phyloP scores from a whole-genome alignment of 2,329 filamentous ascomycete genomes.

The Verticillium isaacii region DNA sequence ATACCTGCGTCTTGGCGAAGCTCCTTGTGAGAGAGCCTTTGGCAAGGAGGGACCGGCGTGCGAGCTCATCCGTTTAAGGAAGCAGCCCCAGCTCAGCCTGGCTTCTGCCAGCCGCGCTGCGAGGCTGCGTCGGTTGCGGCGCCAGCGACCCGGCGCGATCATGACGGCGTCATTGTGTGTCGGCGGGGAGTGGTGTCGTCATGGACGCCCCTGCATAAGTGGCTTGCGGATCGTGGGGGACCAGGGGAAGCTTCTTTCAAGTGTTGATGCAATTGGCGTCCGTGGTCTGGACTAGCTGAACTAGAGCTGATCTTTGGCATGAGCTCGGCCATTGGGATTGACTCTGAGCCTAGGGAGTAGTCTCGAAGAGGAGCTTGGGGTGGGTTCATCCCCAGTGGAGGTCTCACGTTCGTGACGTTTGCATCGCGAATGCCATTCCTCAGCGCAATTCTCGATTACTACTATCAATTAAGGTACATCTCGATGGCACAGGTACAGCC shows the following conservation, averaged over 20 bases:
- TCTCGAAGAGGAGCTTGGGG: not conserved
- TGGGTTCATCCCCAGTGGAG: not conserved
- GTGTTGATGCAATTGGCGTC: not conserved
- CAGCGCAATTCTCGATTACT: not conserved
- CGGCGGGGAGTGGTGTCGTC: conserved; percentile 12
- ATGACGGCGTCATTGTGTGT: conserved; percentile 10
- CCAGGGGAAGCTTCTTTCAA: not conserved
- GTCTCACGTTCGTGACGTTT: not conserved
- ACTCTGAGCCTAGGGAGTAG: not conserved
- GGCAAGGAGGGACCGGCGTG: too few relatives aligned
- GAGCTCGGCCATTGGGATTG: not conserved
- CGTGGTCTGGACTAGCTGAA: not conserved
- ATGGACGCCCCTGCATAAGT: conserved; percentile 15
- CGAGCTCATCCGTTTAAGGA: too few relatives aligned
- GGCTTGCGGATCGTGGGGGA: conserved; percentile 4
- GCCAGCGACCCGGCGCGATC: conserved; percentile 2
- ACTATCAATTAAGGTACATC: not conserved
- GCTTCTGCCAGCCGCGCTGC: not conserved
- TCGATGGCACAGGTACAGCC: not conserved
- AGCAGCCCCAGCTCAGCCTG: too few relatives aligned
- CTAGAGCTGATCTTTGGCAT: not conserved
- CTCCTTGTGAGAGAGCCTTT: too few relatives aligned
- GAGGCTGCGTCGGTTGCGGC: not conserved
- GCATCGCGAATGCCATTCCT: not conserved
- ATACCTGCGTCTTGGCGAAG: too few relatives aligned